These are phyloP conservation scores for Starmerella stigmatis DNA, from an alignment of 805 yeast species.

Conservation along the genomic window DNA sequence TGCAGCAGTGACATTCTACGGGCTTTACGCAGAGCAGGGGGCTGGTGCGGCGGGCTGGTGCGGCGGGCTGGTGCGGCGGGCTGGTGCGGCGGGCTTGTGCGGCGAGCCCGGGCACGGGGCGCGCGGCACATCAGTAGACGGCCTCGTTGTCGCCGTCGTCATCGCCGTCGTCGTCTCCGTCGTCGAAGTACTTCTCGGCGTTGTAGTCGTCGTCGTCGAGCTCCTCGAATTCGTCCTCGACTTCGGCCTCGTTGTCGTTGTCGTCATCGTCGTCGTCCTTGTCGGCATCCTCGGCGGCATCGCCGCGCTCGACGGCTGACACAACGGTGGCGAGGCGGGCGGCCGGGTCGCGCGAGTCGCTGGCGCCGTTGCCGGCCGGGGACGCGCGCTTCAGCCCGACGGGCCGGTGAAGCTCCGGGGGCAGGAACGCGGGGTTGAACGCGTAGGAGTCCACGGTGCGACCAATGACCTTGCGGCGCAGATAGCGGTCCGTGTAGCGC, in stretches of 20 bases:
- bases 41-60: too few species aligned
- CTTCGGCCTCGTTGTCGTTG: conserved; percentile 37
- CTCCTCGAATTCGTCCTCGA: conserved; percentile 52
- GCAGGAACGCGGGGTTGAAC: conserved; percentile 58
- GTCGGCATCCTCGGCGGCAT: conserved; percentile 26
- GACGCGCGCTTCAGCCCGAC: conserved; percentile 41
- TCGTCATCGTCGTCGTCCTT: conserved; percentile 32
- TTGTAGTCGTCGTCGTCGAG: conserved; percentile 71
- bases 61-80: too few species aligned
- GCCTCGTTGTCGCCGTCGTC: conserved; percentile 58
- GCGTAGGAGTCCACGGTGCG: conserved; percentile 72
- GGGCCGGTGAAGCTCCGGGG: conserved; percentile 61
- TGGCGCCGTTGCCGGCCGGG: background rate
- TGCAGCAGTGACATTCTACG: too few species aligned
- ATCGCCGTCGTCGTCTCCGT: conserved; percentile 46
- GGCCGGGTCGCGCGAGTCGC: background rate
- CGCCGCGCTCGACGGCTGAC: background rate
- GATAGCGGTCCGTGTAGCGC: conserved; percentile 72
- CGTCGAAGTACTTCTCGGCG: conserved; percentile 70
- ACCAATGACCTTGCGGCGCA: conserved; percentile 58
- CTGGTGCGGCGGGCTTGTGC: too few species aligned
- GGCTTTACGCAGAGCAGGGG: too few species aligned
- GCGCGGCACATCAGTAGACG: conserved; percentile 49
- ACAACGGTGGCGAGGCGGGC: background rate
- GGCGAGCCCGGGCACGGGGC: too few species aligned